Evolutionary conservation across 2,329 filamentous ascomycete species (phyloP).

Genomic region (Amauroascus niger): DNA sequence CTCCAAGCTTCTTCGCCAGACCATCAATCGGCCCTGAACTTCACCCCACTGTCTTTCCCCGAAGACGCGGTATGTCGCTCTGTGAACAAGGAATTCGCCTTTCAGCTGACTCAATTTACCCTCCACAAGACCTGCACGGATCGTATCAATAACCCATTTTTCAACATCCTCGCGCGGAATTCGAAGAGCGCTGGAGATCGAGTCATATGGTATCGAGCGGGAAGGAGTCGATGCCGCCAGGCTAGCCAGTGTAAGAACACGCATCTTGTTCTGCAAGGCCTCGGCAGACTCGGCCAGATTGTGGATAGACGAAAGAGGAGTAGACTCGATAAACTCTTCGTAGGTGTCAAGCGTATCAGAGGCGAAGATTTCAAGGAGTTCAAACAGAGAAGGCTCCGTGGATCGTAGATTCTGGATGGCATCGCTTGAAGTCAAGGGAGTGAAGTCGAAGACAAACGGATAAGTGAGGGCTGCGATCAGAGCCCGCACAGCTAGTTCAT

Average conservation of each 20-base stretch:
- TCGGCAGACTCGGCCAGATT: slow-evolving; percentile 71
- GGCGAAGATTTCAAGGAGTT: slow-evolving; percentile 90
- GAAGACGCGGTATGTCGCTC: slow-evolving; percentile 92
- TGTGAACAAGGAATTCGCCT: slow-evolving; percentile 87
- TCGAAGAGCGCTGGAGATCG: slow-evolving; percentile 75
- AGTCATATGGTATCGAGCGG: slow-evolving; percentile 78
- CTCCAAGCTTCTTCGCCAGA: slow-evolving; percentile 75
- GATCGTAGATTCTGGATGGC: slow-evolving; percentile 79
- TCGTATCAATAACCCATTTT: slow-evolving; percentile 98
- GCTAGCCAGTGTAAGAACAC: slow-evolving; percentile 83
- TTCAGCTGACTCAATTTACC: slow-evolving; percentile 91
- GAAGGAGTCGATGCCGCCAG: slow-evolving; percentile 73
- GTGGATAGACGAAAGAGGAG: slow-evolving; percentile 52
- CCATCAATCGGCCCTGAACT: slow-evolving; percentile 78
- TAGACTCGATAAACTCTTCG: slow-evolving; percentile 74
- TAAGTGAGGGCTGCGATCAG: slow-evolving; percentile 58
- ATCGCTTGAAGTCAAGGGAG: slow-evolving; percentile 59
- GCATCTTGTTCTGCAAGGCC: slow-evolving; percentile 85
- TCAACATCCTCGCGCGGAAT: slow-evolving; percentile 78
- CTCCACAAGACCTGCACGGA: slow-evolving; percentile 89
- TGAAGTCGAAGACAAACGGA: slow-evolving; percentile 61
- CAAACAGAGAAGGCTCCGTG: slow-evolving; percentile 73
- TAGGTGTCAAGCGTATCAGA: slow-evolving; percentile 92
- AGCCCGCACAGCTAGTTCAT: slow-evolving; percentile 52
- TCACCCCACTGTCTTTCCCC: slow-evolving; percentile 98